Percentiles rank a stretch among this genome's conserved stretches.
These are phyloP conservation scores for Skeletonema tropicum DNA, from an alignment of 108 stramenopile genomes.

Conservation along the genomic window DNA sequence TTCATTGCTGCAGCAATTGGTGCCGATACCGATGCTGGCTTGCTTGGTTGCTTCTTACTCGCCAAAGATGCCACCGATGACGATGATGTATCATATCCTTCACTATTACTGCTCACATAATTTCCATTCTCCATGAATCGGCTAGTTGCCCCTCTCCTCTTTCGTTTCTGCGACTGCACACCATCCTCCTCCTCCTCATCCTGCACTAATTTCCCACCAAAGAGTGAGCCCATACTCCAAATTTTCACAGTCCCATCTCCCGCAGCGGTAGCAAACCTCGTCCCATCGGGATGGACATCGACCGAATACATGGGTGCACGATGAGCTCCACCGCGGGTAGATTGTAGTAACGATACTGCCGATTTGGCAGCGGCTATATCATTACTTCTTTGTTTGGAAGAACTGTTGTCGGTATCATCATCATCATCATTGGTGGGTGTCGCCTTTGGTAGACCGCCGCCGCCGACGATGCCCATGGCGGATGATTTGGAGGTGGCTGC, in stretches of 20 bases:
- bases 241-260: conserved; percentile 86
- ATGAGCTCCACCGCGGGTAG: conserved; percentile 37
- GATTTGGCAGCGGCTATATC: conserved; percentile 46
- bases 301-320: conserved; percentile 76
- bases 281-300: conserved; percentile 74
- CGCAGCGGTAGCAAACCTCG: conserved; percentile 80
- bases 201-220: conserved; percentile 33
- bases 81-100: conserved; percentile 25
- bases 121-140: conserved; percentile 47
- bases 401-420: background rate
- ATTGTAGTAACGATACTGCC: conserved; percentile 52
- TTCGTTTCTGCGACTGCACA: conserved; percentile 5
- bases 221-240: conserved; percentile 68
- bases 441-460: conserved; percentile 12
- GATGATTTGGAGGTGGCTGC: background rate
- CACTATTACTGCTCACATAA: conserved; percentile 71
- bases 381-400: background rate
- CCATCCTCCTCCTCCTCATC: conserved; percentile 20
- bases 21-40: conserved; percentile 1
- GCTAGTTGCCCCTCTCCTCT: conserved; percentile 18
- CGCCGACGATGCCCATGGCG: background rate
- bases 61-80: conserved; percentile 10
- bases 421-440: conserved; percentile 15
- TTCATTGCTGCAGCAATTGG: conserved; percentile 41
- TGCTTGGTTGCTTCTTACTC: conserved; percentile 13